phyloP scores from a whole-genome alignment of 345 rosid species.

The Tarenaya hassleriana region DNA sequence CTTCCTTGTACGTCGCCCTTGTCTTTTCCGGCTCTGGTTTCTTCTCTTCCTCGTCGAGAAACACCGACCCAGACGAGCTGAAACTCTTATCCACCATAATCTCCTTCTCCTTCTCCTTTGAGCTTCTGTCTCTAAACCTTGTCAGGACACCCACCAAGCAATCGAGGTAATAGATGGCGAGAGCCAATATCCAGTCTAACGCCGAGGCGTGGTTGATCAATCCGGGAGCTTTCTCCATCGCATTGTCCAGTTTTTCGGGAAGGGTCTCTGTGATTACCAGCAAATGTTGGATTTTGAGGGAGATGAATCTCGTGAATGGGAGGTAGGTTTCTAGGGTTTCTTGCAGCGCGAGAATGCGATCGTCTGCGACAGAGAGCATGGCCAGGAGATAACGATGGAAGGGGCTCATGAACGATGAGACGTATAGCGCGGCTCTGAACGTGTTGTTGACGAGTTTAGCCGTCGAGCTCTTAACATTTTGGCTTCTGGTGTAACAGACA shows the following conservation, averaged over 20 bases:
- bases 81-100: constrained; percentile 36
- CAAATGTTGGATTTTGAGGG: constrained; percentile 38
- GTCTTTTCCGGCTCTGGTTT: background rate
- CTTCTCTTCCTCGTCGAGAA: constrained; percentile 13
- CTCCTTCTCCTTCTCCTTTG: constrained; percentile 47
- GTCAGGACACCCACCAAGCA: constrained; percentile 22
- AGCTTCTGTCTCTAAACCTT: constrained; percentile 29
- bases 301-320: constrained; percentile 41
- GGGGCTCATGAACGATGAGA: constrained; percentile 16
- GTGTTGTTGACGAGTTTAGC: constrained; percentile 26
- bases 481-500: constrained; percentile 32
- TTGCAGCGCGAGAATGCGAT: constrained; percentile 40
- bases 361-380: constrained; percentile 38
- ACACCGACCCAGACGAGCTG: constrained; percentile 23
- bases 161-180: constrained; percentile 36
- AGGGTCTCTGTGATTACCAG: constrained; percentile 34
- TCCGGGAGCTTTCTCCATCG: constrained; percentile 23
- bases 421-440: constrained; percentile 1
- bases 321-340: constrained; percentile 33
- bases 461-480: constrained; percentile 30
- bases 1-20: constrained; percentile 45
- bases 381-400: constrained; percentile 32
- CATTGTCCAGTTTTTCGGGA: constrained; percentile 43
- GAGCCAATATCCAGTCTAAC: constrained; percentile 30
- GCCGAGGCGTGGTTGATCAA: constrained; percentile 30